Evolutionary conservation across 1,284 basidiomycete genomes (phyloP).

Genomic region (Bjerkandera adusta): DNA sequence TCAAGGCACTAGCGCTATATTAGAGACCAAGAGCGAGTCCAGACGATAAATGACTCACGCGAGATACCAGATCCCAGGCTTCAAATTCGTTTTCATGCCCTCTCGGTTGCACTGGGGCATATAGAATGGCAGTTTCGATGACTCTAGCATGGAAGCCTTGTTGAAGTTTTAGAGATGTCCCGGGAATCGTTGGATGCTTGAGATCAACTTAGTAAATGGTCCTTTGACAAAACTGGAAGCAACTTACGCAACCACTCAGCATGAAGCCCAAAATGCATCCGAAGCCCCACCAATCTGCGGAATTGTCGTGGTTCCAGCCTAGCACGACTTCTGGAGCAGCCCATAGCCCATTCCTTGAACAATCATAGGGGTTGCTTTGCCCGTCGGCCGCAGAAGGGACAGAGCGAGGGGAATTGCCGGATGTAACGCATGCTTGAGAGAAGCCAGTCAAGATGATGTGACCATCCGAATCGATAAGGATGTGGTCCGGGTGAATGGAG

Average conservation of each 20-base stretch:
- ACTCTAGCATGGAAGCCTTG: constrained; percentile 4
- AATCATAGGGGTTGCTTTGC: not conserved
- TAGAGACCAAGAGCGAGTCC: not conserved
- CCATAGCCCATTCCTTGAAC: constrained; percentile 6
- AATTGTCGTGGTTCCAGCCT: constrained; percentile 67
- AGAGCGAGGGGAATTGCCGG: constrained; percentile 2
- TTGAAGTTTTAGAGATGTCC: not conserved
- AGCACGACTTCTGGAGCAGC: constrained; percentile 68
- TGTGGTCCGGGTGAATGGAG: constrained; percentile 61
- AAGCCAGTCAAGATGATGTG: constrained; percentile 53
- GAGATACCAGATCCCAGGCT: not conserved
- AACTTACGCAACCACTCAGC: constrained; percentile 52
- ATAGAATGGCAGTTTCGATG: constrained; percentile 1
- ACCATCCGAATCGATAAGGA: constrained; percentile 60
- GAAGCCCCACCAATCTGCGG: constrained; percentile 84
- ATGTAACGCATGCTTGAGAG: constrained; percentile 25
- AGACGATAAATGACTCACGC: not conserved
- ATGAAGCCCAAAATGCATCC: constrained; percentile 77
- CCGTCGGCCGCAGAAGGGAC: not conserved
- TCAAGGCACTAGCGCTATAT: constrained; percentile 44
- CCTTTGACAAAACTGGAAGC: not conserved
- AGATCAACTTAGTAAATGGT: constrained; percentile 1
- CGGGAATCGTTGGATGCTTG: constrained; percentile 43
- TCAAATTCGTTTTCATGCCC: not conserved
- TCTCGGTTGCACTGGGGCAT: not conserved